Evolutionary conservation across 768 basidiomycete genomes (phyloP).

Genomic region (Piloderma croceum): DNA sequence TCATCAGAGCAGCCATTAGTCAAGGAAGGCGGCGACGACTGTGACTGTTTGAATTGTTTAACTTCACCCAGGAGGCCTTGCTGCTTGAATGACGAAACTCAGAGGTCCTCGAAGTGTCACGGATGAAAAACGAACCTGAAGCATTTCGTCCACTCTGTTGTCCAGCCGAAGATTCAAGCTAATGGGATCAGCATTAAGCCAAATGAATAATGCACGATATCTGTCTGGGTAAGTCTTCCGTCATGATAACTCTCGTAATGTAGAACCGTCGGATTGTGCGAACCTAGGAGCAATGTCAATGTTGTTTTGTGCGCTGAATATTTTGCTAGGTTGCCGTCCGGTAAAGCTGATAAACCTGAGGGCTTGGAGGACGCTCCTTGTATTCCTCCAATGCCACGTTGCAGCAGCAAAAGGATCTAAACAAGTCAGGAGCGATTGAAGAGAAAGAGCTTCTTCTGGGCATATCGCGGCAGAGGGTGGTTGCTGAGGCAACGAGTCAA

Average conservation of each 20-base stretch:
- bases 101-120: slow-evolving; percentile 2
- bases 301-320: slow-evolving; percentile 59
- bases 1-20: slow-evolving; percentile 1
- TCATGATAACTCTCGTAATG: background rate
- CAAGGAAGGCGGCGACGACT: slow-evolving; percentile 12
- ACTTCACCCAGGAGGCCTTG: slow-evolving; percentile 81
- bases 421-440: slow-evolving; percentile 58
- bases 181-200: slow-evolving; percentile 76
- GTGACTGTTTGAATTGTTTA: slow-evolving; percentile 37
- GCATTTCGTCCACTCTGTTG: slow-evolving; percentile 84
- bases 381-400: slow-evolving; percentile 96
- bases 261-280: slow-evolving; percentile 1
- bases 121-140: slow-evolving; percentile 60
- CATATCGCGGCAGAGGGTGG: slow-evolving; percentile 56
- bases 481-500: slow-evolving; percentile 47
- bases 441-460: slow-evolving; percentile 49
- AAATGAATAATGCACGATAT: slow-evolving; percentile 82
- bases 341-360: slow-evolving; percentile 72
- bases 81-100: slow-evolving; percentile 29
- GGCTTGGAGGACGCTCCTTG: slow-evolving; percentile 81
- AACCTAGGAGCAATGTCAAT: slow-evolving; percentile 47
- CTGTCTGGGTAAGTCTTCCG: slow-evolving; percentile 32
- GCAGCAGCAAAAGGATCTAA: slow-evolving; percentile 72
- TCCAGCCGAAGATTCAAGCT: slow-evolving; percentile 66
- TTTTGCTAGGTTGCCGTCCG: slow-evolving; percentile 58